Evolutionary conservation across 2,329 filamentous ascomycete genomes (phyloP), one percentile per base, ranked within the genome.

Genomic region (Parastagonospora avenae): DNA sequence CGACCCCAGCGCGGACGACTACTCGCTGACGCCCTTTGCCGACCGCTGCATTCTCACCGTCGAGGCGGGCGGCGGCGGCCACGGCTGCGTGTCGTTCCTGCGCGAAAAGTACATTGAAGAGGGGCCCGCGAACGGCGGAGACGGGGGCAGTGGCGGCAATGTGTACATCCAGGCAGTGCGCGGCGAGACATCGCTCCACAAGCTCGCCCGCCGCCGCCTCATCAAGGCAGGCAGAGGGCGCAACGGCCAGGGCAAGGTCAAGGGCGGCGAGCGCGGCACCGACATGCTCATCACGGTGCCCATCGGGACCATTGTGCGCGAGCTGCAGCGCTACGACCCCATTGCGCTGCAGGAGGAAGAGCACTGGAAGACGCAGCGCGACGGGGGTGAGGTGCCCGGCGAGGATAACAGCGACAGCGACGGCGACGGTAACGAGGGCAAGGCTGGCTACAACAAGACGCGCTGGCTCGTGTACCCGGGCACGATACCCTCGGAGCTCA

Each of bases 121-220:
- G 58, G 94, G 94, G 0, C 94, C 94, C 9, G 85, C 94, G 8
- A 97, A 99, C 73, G 94, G 94, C 42, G 94, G 94, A 52, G 92
- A 99, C 70, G 94, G 94, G 36, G 94, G 94, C 4, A 89, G 86
- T 48, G 94, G 94, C 55, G 94, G 94, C 33, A 95, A 89, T 64
- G 81, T 99, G 60, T 97, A 96, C 73, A 95, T 99, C 50, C 93
- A 97, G 75, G 92, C 94, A 7, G 86, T 96, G 1, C 86, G 89
- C 47, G 91, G 92, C 52, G 90, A 97, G 74, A 97, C 92, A 0
- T 96, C 91, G 46, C 77, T 99, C 54, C 92, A 97, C 76, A 97
- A 97, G 76, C 80, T 99, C 8, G 88, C 91, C 1, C 82, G 93
- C 35, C 81, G 88, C 60, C 86, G 90, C 2, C 84, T 91, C 48